Conservation (phyloP, 1,284 basidiomycete species). For the Puccinia hordei region DNA sequence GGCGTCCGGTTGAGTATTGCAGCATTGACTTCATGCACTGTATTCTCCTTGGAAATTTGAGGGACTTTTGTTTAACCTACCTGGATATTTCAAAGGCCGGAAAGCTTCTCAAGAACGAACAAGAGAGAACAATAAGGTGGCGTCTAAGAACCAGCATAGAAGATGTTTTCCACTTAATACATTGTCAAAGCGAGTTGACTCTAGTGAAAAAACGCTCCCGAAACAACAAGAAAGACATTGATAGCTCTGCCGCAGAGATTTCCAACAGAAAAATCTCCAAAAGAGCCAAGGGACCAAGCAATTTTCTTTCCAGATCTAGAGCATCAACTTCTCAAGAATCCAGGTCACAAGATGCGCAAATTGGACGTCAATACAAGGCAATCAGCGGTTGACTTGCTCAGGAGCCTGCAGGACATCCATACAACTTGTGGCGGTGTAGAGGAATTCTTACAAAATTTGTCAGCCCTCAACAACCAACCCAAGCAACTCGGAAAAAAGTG, state of each 20-base stretch:
- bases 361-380: background rate
- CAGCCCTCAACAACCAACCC: background rate
- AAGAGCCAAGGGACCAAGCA: background rate
- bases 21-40: slow-evolving; percentile 42
- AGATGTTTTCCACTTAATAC: slow-evolving; percentile 12
- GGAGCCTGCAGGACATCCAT: background rate
- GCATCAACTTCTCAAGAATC: background rate
- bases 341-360: background rate
- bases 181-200: background rate
- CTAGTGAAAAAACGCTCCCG: slow-evolving; percentile 8
- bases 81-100: slow-evolving; percentile 13
- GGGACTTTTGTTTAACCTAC: slow-evolving; percentile 20
- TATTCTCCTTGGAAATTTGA: slow-evolving; percentile 23
- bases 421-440: background rate
- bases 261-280: background rate
- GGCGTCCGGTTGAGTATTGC: slow-evolving; percentile 24
- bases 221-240: too few species aligned
- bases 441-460: background rate
- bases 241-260: background rate
- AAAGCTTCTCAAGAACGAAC: slow-evolving; percentile 1
- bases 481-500: background rate
- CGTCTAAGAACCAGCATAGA: background rate
- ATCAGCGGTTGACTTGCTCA: background rate
- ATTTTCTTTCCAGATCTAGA: background rate
- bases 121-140: background rate